phyloP scores from a whole-genome alignment of 495 filamentous ascomycete species.

The Delitschia confertaspora region DNA sequence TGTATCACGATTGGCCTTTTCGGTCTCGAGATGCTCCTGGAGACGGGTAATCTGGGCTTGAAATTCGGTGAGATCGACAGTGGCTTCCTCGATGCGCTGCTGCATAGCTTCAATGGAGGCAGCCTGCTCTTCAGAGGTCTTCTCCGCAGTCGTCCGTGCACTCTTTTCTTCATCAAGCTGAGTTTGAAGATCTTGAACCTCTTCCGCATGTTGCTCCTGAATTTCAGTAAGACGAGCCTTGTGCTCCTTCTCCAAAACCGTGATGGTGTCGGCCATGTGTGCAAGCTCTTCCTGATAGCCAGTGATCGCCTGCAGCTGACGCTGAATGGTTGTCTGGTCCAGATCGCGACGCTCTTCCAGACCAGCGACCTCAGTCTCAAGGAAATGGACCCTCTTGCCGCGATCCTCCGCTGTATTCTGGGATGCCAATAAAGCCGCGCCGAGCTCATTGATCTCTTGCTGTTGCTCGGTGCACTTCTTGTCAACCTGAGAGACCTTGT shows the following conservation, averaged over 20 bases:
- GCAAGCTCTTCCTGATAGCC: constrained; percentile 57
- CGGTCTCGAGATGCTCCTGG: background rate
- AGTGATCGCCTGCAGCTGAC: constrained; percentile 52
- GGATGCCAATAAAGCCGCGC: constrained; percentile 17
- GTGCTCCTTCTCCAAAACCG: constrained; percentile 50
- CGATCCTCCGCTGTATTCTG: constrained; percentile 33
- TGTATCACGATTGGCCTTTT: constrained; percentile 13
- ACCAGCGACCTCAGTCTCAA: constrained; percentile 20
- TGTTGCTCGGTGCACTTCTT: constrained; percentile 43
- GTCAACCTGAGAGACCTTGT: constrained; percentile 46
- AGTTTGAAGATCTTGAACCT: constrained; percentile 21
- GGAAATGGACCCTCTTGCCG: constrained; percentile 30
- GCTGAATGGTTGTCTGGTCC: constrained; percentile 28
- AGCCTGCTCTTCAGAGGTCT: constrained; percentile 15
- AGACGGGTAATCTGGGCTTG: constrained; percentile 2
- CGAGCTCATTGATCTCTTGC: constrained; percentile 30
- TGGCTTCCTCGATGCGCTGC: constrained; percentile 9
- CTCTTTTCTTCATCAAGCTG: constrained; percentile 20
- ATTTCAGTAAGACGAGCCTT: constrained; percentile 24
- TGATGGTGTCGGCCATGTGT: constrained; percentile 53
- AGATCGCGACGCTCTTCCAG: constrained; percentile 18
- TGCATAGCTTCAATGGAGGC: constrained; percentile 27
- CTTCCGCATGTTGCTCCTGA: constrained; percentile 21
- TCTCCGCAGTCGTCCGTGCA: constrained; percentile 19
- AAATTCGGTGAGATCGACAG: constrained; percentile 5